Evolutionary conservation across 2,329 filamentous ascomycete genomes (phyloP).

Genomic region (Cercospora citrullina): DNA sequence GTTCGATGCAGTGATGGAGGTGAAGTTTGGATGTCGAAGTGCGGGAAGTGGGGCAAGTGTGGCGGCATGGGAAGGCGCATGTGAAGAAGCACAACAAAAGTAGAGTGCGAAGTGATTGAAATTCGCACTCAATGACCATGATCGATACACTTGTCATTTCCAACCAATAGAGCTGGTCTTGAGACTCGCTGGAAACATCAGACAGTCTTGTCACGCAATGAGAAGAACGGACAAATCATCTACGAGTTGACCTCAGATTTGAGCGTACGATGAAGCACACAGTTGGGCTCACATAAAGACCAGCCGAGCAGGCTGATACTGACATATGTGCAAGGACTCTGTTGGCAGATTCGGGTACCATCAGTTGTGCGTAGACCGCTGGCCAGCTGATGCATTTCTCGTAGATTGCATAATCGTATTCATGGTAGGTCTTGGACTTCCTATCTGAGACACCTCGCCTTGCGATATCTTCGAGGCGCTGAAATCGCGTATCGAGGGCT

Average conservation of each 20-base stretch:
- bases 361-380: too few species aligned
- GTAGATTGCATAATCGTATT: too few species aligned
- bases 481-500: too few species aligned
- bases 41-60: not conserved
- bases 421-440: too few species aligned
- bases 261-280: too few species aligned
- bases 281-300: too few species aligned
- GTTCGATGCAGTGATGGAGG: not conserved
- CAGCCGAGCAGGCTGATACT: too few species aligned
- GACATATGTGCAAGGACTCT: too few species aligned
- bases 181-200: not conserved
- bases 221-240: not conserved
- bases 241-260: not conserved
- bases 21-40: not conserved
- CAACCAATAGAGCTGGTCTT: not conserved
- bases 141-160: not conserved
- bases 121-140: not conserved
- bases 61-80: not conserved
- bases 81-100: not conserved
- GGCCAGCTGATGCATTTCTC: too few species aligned
- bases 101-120: not conserved
- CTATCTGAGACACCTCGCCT: too few species aligned
- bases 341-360: too few species aligned
- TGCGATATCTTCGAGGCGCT: too few species aligned
- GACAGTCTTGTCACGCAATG: not conserved